phyloP scores from a whole-genome alignment of 805 yeast species.

The Diddensiella caesifluorescens region DNA sequence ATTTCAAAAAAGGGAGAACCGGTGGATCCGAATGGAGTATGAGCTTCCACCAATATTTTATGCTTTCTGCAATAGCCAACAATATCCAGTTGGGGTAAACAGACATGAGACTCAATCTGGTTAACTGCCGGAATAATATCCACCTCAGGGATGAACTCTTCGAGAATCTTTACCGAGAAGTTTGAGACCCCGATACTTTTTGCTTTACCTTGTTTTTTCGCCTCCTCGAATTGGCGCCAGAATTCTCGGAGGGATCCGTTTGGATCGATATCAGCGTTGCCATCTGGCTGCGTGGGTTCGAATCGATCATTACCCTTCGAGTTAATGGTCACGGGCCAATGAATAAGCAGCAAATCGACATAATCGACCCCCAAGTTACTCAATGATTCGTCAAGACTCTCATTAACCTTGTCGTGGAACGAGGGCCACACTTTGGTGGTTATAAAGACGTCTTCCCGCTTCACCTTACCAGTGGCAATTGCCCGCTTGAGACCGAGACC shows the following conservation, averaged over 20 bases:
- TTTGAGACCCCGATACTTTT: slow-evolving; percentile 60
- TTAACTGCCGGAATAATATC: slow-evolving; percentile 63
- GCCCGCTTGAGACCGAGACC: too few species aligned
- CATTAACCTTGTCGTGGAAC: slow-evolving; percentile 51
- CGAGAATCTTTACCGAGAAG: slow-evolving; percentile 50
- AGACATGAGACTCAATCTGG: slow-evolving; percentile 80
- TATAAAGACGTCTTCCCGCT: slow-evolving; percentile 46
- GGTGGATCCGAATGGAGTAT: slow-evolving; percentile 72
- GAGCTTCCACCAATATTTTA: slow-evolving; percentile 64
- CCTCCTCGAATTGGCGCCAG: slow-evolving; percentile 40
- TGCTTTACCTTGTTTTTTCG: slow-evolving; percentile 45
- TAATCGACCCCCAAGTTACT: slow-evolving; percentile 46
- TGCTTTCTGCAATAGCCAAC: slow-evolving; percentile 53
- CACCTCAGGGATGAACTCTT: slow-evolving; percentile 46
- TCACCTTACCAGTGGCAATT: slow-evolving; percentile 49
- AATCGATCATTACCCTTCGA: slow-evolving; percentile 28
- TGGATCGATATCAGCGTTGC: neutral
- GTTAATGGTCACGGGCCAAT: slow-evolving; percentile 25
- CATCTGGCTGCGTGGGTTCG: neutral
- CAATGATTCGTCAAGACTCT: slow-evolving; percentile 53
- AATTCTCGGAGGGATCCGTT: neutral
- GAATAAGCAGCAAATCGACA: slow-evolving; percentile 66
- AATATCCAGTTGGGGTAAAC: slow-evolving; percentile 64
- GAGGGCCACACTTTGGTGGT: slow-evolving; percentile 72
- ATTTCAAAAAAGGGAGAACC: slow-evolving; percentile 44